Evolutionary conservation across 805 yeast genomes (phyloP), one percentile per base, ranked within the genome.

Genomic region (Teunomyces gatunensis): DNA sequence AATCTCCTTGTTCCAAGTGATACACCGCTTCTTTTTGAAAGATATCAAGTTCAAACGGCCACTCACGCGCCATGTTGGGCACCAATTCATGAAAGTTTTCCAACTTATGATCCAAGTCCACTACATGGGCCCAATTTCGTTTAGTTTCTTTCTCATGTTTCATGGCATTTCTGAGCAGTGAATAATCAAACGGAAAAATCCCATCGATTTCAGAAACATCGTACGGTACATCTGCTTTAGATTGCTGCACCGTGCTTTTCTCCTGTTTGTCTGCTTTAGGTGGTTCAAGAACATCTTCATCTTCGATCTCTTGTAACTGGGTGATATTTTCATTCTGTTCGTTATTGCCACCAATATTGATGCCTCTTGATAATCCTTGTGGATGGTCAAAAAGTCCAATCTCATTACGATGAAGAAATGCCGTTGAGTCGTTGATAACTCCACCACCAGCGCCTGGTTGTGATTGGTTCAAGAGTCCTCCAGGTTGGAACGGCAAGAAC

Each of bases 1-100:
- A 92, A 61, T 94, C 99, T 33, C 98, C 98, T 65, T 90, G 96
- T 61, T 94, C 99, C 51, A 94, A 73, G 66, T 91, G 98, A 61
- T 87, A 94, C 0, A 94, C 87, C 0, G 99, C 99, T 68, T 94
- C 98, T 61, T 94, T 90, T 64, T 94, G 99, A 68, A 94, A 94
- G 29, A 87, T 84, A 68, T 94, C 99, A 41, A 94, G 74, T 63
- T 90, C 92, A 60, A 94, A 94, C 0, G 99, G 97, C 94, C 96
- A 94, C 37, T 77, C 81, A 45, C 96, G 74, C 0, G 99, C 99
- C 74, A 92, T 92, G 51, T 87, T 83, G 0, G 99, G 98, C 5
- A 94, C 89, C 44, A 94, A 71, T 57, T 91, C 96, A 15, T 80
- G 75, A 61, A 94, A 94, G 63, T 94, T 90, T 20, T 85, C 87